Evolutionary conservation across 495 filamentous ascomycete genomes (phyloP), one percentile per base, ranked within the genome.

Genomic region (Sporormia fimetaria): DNA sequence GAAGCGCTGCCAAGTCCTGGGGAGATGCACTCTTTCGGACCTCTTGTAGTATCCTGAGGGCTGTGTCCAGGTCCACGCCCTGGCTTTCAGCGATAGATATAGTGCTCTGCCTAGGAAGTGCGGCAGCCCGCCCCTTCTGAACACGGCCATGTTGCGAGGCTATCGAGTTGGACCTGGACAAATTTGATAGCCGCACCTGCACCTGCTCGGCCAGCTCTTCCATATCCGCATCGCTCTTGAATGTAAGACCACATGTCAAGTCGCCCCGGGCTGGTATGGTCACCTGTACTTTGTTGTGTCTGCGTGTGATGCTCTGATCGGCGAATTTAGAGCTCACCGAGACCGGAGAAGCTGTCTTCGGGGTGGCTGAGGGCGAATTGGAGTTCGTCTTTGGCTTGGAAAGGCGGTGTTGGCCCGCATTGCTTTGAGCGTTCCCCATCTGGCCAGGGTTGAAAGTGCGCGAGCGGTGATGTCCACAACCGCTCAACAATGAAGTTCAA

Each of bases 1-100:
- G 58, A 21, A 63, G 46, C 9, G 59, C 55, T 6, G 54, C 56
- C 23, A 63, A 47, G 21, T 63, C 57, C 20, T 60, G 53, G 0
- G 57, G 59, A 8, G 59, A 57, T 0, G 61, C 57, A 39, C 45
- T 62, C 46, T 56, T 61, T 42, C 52, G 51, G 22, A 63, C 41
- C 40, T 62, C 57, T 17, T 62, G 50, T 27, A 63, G 30, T 18
- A 63, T 46, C 6, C 44, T 35, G 6, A 61, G 56, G 0, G 59
- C 59, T 12, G 51, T 48, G 26, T 40, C 55, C 7, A 62, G 32
- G 36, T 63, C 61, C 20, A 63, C 54, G 3, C 15, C 15, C 29
- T 44, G 44, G 28, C 31, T 45, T 9, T 50, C 47, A 1, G 45
- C 37, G 14, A 30, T 33, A 3, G 55, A 26, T 15, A 52, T 52